Base-by-base conservation (phyloP, 768 basidiomycete species). In the Lepiota brunneoincarnata region DNA sequence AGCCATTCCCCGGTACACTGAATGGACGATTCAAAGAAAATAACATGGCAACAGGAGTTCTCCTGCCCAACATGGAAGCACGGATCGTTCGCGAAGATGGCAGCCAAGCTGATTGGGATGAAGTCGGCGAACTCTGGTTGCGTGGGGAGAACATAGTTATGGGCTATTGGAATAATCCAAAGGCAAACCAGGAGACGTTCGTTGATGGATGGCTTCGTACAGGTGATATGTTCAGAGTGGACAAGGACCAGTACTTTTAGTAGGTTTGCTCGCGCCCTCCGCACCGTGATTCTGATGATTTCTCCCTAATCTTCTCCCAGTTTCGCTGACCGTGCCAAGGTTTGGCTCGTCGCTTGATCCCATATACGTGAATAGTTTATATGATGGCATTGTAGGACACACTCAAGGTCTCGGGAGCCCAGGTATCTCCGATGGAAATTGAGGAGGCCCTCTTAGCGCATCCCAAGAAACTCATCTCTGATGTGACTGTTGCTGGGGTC, bases 361-460 rank as follows among this genome's bases (percentile, higher is more conserved):
- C 6, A 2, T 2, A 43, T 24, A 6, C 15, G 6, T n/a, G 28
- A 14, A 42, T 11, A 18, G 7, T 11, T 5, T 5, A 21, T 6
- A 41, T 7, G 21, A 23, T 23, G n/a, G 3, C 31, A 7, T 49
- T 41, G 20, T 44, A 89, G 83, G 90, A 92, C 62, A 89, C 82
- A 0, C 73, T 92, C 17, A 92, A 92, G 64, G 76, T 92, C 2
- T 89, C 87, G 0, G 90, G 89, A 2, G 73, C 73, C 49, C 90
- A 92, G 66, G 90, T 92, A 0, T 89, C 90, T 0, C 90, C 89
- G 1, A 75, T 78, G n/a, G 89, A 92, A 63, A 86, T 91, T 43
- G 90, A 91, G 64, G 74, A 80, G 23, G 77, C 75, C 17, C 68
- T 91, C 1, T 74, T 83, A n/a, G 72, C 72, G 0, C 82, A 91